Evolutionary conservation across 441 rosid species (phyloP).

Genomic region (Francoa sonchifolia): DNA sequence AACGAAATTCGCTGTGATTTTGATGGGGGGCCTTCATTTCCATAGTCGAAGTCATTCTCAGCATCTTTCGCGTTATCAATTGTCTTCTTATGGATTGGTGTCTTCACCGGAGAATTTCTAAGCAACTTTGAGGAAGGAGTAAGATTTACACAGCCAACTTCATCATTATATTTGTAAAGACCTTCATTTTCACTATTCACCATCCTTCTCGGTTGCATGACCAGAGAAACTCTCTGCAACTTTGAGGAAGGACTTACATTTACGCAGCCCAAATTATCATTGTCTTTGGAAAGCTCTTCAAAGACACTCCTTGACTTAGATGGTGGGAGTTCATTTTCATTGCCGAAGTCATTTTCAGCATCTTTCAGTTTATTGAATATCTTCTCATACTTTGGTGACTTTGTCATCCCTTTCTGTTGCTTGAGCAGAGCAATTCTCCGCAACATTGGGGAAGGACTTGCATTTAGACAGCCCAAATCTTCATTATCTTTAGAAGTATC

Average conservation of each 20-base stretch:
- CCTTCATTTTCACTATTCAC: constrained; percentile 19
- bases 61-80: constrained; percentile 14
- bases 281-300: constrained; percentile 14
- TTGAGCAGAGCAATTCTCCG: constrained; percentile 42
- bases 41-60: constrained; percentile 27
- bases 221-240: constrained; percentile 36
- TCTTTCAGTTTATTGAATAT: constrained; percentile 14
- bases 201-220: constrained; percentile 26
- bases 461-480: constrained; percentile 32
- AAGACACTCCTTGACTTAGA: too few relatives aligned
- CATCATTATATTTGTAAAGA: constrained; percentile 27
- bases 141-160: constrained; percentile 25
- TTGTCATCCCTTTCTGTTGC: constrained; percentile 22
- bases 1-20: constrained; percentile 38
- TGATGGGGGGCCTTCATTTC: constrained; percentile 41
- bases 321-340: constrained; percentile 34
- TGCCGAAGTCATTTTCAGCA: constrained; percentile 23
- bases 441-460: constrained; percentile 59
- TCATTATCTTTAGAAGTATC: constrained; percentile 18
- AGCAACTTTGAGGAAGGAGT: constrained; percentile 44
- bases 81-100: too few relatives aligned
- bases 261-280: constrained; percentile 27
- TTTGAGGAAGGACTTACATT: constrained; percentile 50
- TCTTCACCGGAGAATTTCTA: too few relatives aligned
- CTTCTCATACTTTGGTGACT: constrained; percentile 25